phyloP scores from a whole-genome alignment of 805 yeast genomes.

The Kazachstania taianensis region DNA sequence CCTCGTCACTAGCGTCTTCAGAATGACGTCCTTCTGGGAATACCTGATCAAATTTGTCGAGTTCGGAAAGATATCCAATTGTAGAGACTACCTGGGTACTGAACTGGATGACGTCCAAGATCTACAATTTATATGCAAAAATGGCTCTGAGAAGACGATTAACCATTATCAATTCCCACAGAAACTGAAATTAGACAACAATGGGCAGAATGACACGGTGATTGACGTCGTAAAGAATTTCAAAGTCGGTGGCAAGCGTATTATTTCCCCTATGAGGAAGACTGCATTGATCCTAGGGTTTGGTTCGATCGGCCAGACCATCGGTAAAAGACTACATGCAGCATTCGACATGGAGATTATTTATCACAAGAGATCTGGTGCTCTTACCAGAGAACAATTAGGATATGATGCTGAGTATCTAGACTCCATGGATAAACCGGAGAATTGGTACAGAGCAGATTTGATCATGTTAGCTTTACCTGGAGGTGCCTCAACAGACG shows the following conservation, averaged over 20 bases:
- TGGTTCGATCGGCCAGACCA: conserved; percentile 62
- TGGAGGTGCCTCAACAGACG: conserved; percentile 45
- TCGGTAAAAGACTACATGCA: conserved; percentile 45
- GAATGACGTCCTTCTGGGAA: conserved; percentile 44
- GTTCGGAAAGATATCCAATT: conserved; percentile 35
- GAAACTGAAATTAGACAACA: background rate
- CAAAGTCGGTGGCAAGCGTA: conserved; percentile 35
- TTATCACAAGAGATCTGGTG: conserved; percentile 46
- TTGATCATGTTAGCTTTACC: conserved; percentile 61
- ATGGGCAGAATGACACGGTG: background rate
- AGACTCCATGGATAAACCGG: conserved; percentile 34
- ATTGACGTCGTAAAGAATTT: conserved; percentile 34
- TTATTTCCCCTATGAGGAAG: conserved; percentile 47
- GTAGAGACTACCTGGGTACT: conserved; percentile 33
- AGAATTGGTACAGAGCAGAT: conserved; percentile 36
- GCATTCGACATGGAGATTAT: conserved; percentile 52
- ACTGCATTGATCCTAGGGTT: conserved; percentile 60
- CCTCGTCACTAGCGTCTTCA: conserved; percentile 48
- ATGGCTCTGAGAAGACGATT: conserved; percentile 1
- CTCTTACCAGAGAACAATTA: conserved; percentile 30
- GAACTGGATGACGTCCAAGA: conserved; percentile 11
- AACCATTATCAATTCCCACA: conserved; percentile 12
- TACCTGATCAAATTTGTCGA: conserved; percentile 30
- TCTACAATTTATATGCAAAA: background rate
- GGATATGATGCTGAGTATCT: conserved; percentile 39